These are phyloP conservation scores for Pseudocercospora vitis DNA, from an alignment of 2,329 filamentous ascomycete species.

Conservation along the genomic window DNA sequence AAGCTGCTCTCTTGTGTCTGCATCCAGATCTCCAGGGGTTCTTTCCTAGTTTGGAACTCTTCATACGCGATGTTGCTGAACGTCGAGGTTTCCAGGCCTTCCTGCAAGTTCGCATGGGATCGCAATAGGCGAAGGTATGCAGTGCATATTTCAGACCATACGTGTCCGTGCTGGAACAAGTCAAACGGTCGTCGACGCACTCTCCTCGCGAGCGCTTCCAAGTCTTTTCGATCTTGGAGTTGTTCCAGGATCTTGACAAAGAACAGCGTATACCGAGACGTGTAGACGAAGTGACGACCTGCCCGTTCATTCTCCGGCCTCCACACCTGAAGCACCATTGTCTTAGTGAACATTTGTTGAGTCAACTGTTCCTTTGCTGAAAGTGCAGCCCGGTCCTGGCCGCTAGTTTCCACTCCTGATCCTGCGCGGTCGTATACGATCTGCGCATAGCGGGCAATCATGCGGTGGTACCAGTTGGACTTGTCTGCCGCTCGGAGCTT, in stretches of 20 bases:
- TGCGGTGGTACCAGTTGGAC: constrained; percentile 92
- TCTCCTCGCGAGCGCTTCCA: constrained; percentile 76
- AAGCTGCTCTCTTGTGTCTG: constrained; percentile 50
- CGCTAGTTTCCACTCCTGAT: constrained; percentile 3
- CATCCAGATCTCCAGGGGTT: constrained; percentile 60
- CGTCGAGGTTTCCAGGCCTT: constrained; percentile 63
- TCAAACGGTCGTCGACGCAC: constrained; percentile 81
- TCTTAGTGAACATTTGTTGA: constrained; percentile 86
- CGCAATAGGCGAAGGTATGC: constrained; percentile 62
- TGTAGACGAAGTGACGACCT: constrained; percentile 89
- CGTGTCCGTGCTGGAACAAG: constrained; percentile 61
- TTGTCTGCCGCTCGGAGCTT: constrained; percentile 71
- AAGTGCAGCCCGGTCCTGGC: constrained; percentile 43
- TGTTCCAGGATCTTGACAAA: constrained; percentile 73
- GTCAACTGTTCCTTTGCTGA: constrained; percentile 77
- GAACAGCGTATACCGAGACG: constrained; percentile 79
- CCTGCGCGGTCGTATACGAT: constrained; percentile 58
- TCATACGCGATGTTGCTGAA: constrained; percentile 66
- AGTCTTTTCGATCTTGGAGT: constrained; percentile 69
- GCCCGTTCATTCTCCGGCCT: constrained; percentile 83
- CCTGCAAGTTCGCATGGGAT: constrained; percentile 55
- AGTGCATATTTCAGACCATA: constrained; percentile 63
- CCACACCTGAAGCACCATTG: constrained; percentile 93
- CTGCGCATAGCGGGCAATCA: constrained; percentile 71
- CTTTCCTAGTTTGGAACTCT: constrained; percentile 61